Conservation (phyloP, 805 yeast genomes). For the Wickerhamomyces chaumierensis region DNA sequence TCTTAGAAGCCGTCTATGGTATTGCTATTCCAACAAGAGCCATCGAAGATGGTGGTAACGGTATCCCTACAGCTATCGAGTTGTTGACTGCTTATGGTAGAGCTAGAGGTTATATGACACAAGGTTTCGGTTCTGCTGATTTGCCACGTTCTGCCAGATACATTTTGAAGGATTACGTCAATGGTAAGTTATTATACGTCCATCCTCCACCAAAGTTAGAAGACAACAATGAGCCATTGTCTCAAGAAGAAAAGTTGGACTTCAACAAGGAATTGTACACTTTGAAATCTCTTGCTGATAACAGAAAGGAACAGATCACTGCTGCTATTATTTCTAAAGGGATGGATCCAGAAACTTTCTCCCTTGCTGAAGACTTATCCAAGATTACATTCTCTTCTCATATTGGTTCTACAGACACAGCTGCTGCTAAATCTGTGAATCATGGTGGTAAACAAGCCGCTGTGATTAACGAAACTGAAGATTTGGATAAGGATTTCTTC, state of each 20-base stretch:
- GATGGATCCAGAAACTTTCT: slow-evolving; percentile 44
- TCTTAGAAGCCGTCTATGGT: slow-evolving; percentile 87
- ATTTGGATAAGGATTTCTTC: slow-evolving; percentile 81
- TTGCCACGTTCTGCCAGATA: slow-evolving; percentile 90
- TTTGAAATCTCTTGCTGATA: slow-evolving; percentile 53
- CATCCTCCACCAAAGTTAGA: slow-evolving; percentile 77
- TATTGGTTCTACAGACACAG: slow-evolving; percentile 37
- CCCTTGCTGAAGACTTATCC: slow-evolving; percentile 57
- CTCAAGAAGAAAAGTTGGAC: slow-evolving; percentile 40
- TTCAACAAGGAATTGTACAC: slow-evolving; percentile 74
- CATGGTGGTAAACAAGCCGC: slow-evolving; percentile 83
- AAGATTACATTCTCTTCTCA: slow-evolving; percentile 74
- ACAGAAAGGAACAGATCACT: slow-evolving; percentile 60
- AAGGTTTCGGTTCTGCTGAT: slow-evolving; percentile 95
- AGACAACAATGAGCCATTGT: slow-evolving; percentile 33
- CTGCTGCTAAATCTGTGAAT: slow-evolving; percentile 39
- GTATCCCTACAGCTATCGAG: slow-evolving; percentile 84
- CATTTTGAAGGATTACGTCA: slow-evolving; percentile 87
- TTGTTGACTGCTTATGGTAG: slow-evolving; percentile 84
- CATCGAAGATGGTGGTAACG: slow-evolving; percentile 79
- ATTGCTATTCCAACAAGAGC: slow-evolving; percentile 72
- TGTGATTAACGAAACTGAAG: slow-evolving; percentile 65
- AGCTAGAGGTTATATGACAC: slow-evolving; percentile 96
- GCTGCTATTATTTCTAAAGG: slow-evolving; percentile 50
- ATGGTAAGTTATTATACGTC: slow-evolving; percentile 75